Conservation (phyloP, 148 eudicot genomes). For the Hydrangea macrophylla region DNA sequence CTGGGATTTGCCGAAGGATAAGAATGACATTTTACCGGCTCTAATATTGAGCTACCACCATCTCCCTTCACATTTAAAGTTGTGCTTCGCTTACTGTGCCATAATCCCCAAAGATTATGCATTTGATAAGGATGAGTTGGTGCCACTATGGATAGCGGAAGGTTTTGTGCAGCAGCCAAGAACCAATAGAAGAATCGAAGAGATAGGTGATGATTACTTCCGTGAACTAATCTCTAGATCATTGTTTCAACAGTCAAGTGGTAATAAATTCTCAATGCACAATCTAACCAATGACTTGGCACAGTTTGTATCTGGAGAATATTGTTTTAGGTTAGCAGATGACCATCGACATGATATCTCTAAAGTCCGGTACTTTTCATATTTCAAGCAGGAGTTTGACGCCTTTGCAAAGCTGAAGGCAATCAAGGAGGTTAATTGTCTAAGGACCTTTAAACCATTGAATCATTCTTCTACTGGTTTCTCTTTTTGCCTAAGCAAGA, state of each 20-base stretch:
- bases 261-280: neutral
- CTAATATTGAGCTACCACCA: constrained; percentile 24
- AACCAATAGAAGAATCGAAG: neutral
- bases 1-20: constrained; percentile 11
- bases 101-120: constrained; percentile 25
- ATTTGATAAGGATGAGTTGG: constrained; percentile 17
- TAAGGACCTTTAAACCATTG: neutral
- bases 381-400: neutral
- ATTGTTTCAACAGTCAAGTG: neutral
- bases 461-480: neutral
- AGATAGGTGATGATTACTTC: neutral
- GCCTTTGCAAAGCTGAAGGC: neutral
- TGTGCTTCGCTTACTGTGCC: constrained; percentile 23
- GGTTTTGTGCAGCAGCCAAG: constrained; percentile 1
- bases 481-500: neutral
- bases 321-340: neutral
- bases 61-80: constrained; percentile 21
- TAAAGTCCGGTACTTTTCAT: neutral
- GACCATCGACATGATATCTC: neutral
- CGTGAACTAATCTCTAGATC: neutral
- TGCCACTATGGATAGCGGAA: constrained; percentile 23
- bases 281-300: neutral
- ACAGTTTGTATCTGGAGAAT: neutral
- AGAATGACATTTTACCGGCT: constrained; percentile 16
- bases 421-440: neutral